phyloP scores from a whole-genome alignment of 768 basidiomycete species.

The Boletus rufocinnamomeus region DNA sequence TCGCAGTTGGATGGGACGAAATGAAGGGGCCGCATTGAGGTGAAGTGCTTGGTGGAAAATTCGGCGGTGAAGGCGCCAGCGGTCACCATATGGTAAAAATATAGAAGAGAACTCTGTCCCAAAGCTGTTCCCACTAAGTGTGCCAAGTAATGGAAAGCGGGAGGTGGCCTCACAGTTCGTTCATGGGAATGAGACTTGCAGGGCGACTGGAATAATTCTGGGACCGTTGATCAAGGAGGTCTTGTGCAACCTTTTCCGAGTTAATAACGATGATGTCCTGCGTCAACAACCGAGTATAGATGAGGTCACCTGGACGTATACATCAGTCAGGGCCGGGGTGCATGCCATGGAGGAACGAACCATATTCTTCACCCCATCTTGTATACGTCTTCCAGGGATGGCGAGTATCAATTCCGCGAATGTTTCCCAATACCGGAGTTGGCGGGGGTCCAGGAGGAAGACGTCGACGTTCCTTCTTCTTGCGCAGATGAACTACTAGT shows the following conservation, averaged over 20 bases:
- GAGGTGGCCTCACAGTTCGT: constrained; percentile 20
- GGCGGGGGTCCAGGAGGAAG: constrained; percentile 28
- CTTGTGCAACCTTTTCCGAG: constrained; percentile 28
- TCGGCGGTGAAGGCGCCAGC: constrained; percentile 34
- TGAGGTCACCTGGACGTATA: constrained; percentile 18
- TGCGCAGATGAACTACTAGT: constrained; percentile 12
- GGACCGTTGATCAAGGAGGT: constrained; percentile 26
- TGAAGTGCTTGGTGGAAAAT: constrained; percentile 41
- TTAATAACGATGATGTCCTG: constrained; percentile 30
- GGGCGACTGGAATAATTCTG: constrained; percentile 30
- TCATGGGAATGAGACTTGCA: constrained; percentile 12
- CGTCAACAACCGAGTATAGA: constrained; percentile 26
- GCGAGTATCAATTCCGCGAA: constrained; percentile 18
- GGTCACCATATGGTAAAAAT: constrained; percentile 31
- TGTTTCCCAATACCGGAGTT: constrained; percentile 24
- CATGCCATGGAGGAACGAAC: constrained; percentile 5
- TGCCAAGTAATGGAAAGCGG: not conserved
- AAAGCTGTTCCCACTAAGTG: constrained; percentile 15
- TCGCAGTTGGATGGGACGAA: constrained; percentile 36
- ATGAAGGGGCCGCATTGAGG: constrained; percentile 28
- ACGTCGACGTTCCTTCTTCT: constrained; percentile 7
- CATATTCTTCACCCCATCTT: constrained; percentile 23
- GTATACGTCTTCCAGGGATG: constrained; percentile 28
- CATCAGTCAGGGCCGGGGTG: not conserved
- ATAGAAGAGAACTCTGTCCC: constrained; percentile 27